Evolutionary conservation across 495 filamentous ascomycete species (phyloP), one percentile per base, ranked within the genome.

Genomic region (Filosporella fistucella): DNA sequence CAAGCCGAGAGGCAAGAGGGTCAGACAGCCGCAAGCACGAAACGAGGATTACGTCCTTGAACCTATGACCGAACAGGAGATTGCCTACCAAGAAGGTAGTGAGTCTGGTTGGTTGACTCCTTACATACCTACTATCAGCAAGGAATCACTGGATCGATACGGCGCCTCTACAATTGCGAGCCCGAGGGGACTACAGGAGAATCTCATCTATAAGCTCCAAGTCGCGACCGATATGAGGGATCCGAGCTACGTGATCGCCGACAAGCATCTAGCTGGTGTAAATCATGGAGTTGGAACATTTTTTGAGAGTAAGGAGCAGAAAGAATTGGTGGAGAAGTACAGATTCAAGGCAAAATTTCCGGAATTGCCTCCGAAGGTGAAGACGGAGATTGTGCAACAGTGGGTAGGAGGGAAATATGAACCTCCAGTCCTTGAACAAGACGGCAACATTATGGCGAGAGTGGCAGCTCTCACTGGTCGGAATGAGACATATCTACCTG

Each of bases 351-450:
- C 42, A 16, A 22, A 49, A 16, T 21, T 51, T 18, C 56, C 41
- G 21, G 45, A 45, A 40, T 42, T 64, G 1, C 51, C 57, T 12
- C 29, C 33, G 8, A 34, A 51, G 36, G 47, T 54, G 22, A 39
- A 36, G 6, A 60, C 55, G 26, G 60, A 58, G 4, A 59, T 75
- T 10, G 20, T 70, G 7, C 66, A 74, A 34, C 46, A 59, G 35
- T 58, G 60, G 23, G 41, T 76, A 42, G 56, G 60, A 17, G 74
- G 74, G 26, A 61, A 62, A 33, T 74, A 77, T 53, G 52, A 61
- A 16, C 56, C 49, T 0, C 54, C 64, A 1, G 41, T 53, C 47
- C 60, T 57, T 30, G 60, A 54, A 10, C 63, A 66, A 1, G 22
- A 55, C 10, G 38, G 16, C 2, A 66, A 74, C 34, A 48, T 64